These are phyloP conservation scores for Cucurbita moschata DNA, from an alignment of 306 rosid genomes.

Conservation along the genomic window DNA sequence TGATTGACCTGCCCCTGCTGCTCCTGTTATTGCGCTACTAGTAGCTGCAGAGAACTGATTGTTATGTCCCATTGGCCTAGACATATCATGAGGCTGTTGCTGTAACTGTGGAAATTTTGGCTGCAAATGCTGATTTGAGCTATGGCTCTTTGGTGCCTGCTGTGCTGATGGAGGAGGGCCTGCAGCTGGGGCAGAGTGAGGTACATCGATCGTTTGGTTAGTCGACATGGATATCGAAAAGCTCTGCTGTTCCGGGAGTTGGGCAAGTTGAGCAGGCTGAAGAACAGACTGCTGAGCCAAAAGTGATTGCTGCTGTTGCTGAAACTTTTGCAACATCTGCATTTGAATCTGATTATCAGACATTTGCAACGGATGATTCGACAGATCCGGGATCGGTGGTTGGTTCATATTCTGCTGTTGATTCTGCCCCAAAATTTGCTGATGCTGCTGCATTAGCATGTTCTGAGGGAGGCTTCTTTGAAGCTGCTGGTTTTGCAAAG, in stretches of 20 bases:
- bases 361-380: conserved; percentile 47
- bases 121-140: conserved; percentile 41
- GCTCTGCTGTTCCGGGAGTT: conserved; percentile 65
- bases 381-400: conserved; percentile 40
- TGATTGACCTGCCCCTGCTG: conserved; percentile 55
- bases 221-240: conserved; percentile 33
- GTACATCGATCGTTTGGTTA: conserved; percentile 41
- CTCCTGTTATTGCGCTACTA: conserved; percentile 33
- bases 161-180: conserved; percentile 37
- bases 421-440: conserved; percentile 35
- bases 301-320: conserved; percentile 62
- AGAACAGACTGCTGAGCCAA: conserved; percentile 51
- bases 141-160: conserved; percentile 30
- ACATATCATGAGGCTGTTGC: conserved; percentile 51
- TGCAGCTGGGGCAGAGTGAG: conserved; percentile 27
- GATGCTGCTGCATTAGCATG: conserved; percentile 35
- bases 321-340: conserved; percentile 68
- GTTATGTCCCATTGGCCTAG: conserved; percentile 34
- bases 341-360: conserved; percentile 60
- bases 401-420: conserved; percentile 52
- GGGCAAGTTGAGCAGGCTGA: conserved; percentile 49
- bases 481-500: conserved; percentile 46
- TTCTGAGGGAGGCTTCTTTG: conserved; percentile 53
- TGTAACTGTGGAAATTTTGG: conserved; percentile 60
- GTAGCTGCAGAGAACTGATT: conserved; percentile 41